These are phyloP conservation scores for Cetraspora pellucida DNA, from an alignment of 192 early-diverging fungal genomes.

Conservation along the genomic window DNA sequence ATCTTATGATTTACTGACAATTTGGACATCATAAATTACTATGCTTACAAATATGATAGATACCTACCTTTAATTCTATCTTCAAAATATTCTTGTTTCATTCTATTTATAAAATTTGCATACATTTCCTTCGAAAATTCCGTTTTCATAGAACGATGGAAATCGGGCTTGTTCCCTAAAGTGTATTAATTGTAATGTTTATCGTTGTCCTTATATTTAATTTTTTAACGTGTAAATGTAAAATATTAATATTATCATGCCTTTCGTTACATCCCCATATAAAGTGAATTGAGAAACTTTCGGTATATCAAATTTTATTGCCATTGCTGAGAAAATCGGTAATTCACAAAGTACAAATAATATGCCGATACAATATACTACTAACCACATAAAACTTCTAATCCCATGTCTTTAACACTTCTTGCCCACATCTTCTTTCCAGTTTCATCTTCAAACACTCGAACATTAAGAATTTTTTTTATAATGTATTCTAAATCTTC, in stretches of 20 bases:
- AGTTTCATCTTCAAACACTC: slow-evolving; percentile 72
- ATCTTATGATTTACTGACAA: neutral
- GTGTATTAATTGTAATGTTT: no score
- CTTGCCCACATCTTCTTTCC: slow-evolving; percentile 75
- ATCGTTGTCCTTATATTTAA: no score
- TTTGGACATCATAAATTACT: neutral
- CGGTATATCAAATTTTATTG: neutral
- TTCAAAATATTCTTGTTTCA: slow-evolving; percentile 64
- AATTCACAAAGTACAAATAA: neutral
- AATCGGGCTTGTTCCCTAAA: slow-evolving; percentile 77
- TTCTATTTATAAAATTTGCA: slow-evolving; percentile 66
- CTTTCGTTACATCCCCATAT: slow-evolving; percentile 79
- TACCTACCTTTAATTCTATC: slow-evolving; percentile 80
- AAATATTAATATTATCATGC: slow-evolving; percentile 34
- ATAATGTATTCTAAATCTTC: slow-evolving; percentile 87
- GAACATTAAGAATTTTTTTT: slow-evolving; percentile 76
- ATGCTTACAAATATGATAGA: slow-evolving; percentile 8
- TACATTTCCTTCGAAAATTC: slow-evolving; percentile 72
- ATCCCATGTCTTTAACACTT: slow-evolving; percentile 70
- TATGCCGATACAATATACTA: neutral
- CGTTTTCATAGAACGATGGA: slow-evolving; percentile 86
- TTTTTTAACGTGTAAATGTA: no score
- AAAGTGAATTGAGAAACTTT: slow-evolving; percentile 93
- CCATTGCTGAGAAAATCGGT: neutral
- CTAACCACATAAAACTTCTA: slow-evolving; percentile 79